Evolutionary conservation across 805 yeast genomes (phyloP), one percentile per base, ranked within the genome.

Genomic region (Candida arabinofermentans): DNA sequence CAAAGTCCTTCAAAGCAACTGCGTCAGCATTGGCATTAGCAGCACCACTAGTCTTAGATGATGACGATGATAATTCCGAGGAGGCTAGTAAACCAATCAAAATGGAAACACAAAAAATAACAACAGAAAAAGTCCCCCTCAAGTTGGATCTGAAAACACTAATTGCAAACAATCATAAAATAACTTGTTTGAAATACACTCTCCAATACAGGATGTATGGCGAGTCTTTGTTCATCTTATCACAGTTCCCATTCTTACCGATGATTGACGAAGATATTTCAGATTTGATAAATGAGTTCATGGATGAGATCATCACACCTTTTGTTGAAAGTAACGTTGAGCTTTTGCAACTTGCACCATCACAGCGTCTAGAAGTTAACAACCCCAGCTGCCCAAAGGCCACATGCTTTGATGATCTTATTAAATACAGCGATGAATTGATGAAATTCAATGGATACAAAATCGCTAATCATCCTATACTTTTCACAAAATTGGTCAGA

Each of bases 11-110:
- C 51, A 68, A 70, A 46, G 83, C 90, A 0, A 72, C 77, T 19
- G 83, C 86, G 0, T 86, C 83, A 47, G 95, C 96, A 0, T 65
- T 90, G 37, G 93, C 97, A 0, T 59, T 89, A 51, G 96, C 96
- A 5, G 93, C 93, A 8, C 95, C 96, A 0, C 67, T 90, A 29
- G 69, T 72, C 3, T 80, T 77, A 29, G 91, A 83, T 27, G 86
- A 77, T 16, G 84, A 77, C 19, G 78, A 71, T 7, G 67, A 64
- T n/a, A n/a, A n/a, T n/a, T n/a, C n/a, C n/a, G 63, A 53, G 24
- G 54, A 46, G 4, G 29, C 40, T 12, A 31, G 34, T n/a, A 48
- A 44, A 13, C 37, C 50, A 10, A 27, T 21, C 14, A 38, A 38
- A 24, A 13, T 32, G 3, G 17, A 27, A 22, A 1, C 19, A 8